phyloP scores from a whole-genome alignment of 257 asterid species.

The Solanum corneliomulleri region DNA sequence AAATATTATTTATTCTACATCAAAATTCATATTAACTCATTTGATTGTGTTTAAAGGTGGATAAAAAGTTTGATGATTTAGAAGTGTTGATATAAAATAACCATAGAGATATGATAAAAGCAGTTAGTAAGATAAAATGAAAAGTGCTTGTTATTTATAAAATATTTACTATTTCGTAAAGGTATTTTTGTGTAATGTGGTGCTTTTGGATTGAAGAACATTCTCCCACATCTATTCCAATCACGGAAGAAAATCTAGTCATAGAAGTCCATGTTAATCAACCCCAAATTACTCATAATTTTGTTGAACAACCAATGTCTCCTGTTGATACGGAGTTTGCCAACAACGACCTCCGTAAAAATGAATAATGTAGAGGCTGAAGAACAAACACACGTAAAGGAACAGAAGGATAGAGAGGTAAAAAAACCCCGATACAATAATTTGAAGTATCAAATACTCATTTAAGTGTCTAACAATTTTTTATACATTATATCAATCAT shows the following conservation, averaged over 20 bases:
- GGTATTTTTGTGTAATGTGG: no score
- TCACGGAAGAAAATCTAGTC: neutral
- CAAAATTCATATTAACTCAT: neutral
- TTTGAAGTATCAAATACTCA: no score
- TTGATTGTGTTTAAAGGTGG: neutral
- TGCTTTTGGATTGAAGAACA: neutral
- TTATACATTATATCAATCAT: no score
- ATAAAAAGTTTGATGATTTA: no score
- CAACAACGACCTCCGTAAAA: neutral
- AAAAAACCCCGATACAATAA: neutral
- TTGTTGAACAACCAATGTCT: neutral
- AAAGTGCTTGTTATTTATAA: neutral
- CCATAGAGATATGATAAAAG: neutral
- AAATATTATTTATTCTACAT: neutral
- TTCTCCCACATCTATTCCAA: no score
- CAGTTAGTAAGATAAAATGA: fast-evolving
- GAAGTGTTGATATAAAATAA: no score
- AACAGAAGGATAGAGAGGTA: neutral
- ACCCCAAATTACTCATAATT: neutral
- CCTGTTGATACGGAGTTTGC: neutral
- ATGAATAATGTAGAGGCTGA: neutral
- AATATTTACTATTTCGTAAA: neutral
- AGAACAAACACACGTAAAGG: neutral
- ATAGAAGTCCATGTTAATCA: neutral
- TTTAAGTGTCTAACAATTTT: no score